Conservation (phyloP, 306 rosid genomes). For the Quercus ilex region DNA sequence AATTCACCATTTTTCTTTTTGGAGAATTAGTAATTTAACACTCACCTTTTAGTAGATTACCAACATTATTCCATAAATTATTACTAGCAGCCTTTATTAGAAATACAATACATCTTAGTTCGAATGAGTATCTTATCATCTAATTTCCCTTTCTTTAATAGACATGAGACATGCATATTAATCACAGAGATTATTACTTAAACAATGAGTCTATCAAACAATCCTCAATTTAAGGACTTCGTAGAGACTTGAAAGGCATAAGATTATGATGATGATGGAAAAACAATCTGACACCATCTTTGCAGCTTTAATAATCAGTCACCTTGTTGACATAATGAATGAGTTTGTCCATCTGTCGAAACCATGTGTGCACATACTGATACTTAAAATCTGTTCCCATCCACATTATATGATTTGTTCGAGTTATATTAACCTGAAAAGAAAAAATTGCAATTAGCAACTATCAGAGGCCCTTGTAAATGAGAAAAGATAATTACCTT, state of each 20-base stretch:
- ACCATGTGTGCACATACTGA: constrained; percentile 86
- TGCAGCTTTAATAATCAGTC: not conserved
- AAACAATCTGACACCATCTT: not conserved
- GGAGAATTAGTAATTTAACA: no score
- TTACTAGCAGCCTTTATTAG: not conserved
- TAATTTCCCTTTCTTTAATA: not conserved
- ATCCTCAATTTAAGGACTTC: not conserved
- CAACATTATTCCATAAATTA: not conserved
- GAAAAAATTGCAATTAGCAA: constrained; percentile 20
- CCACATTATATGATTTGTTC: constrained; percentile 94
- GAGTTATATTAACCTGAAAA: constrained; percentile 85
- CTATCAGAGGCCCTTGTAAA: constrained; percentile 19
- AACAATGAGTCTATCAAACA: not conserved
- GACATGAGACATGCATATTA: not conserved
- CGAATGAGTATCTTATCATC: not conserved
- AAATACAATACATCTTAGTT: not conserved
- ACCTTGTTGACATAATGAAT: constrained; percentile 92
- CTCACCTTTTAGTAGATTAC: not conserved
- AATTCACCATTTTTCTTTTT: no score
- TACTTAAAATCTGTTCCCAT: constrained; percentile 99
- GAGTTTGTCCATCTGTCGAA: constrained; percentile 82
- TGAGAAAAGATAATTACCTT: constrained; percentile 1
- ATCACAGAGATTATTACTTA: not conserved
- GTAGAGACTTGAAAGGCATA: not conserved
- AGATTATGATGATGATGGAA: not conserved